Conservation (phyloP, 352 stramenopile species). For the Pythium insidiosum region DNA sequence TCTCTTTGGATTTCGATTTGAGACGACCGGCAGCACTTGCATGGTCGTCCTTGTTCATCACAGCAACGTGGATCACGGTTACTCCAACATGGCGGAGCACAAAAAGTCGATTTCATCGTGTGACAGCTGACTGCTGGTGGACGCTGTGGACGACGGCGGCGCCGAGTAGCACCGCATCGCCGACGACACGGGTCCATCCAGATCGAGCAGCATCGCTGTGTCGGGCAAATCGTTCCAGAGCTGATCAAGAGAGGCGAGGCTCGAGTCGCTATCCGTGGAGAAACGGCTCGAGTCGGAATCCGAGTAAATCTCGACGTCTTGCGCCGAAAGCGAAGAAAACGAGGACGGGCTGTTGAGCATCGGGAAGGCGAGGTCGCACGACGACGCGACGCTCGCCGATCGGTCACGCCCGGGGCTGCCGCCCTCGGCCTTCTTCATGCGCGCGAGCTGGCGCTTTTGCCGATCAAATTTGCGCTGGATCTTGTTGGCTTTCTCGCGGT, state of each 20-base stretch:
- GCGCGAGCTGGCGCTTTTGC: constrained; percentile 75
- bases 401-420: background rate
- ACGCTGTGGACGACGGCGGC: constrained; percentile 12
- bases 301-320: constrained; percentile 55
- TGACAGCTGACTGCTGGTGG: constrained; percentile 27
- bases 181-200: background rate
- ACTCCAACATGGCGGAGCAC: constrained; percentile 77
- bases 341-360: constrained; percentile 6
- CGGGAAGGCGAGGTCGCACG: constrained; percentile 14
- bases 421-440: constrained; percentile 29
- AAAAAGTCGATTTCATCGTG: constrained; percentile 84
- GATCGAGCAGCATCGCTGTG: constrained; percentile 13
- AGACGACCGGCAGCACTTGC: no score
- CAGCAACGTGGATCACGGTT: no score
- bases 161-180: background rate
- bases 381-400: constrained; percentile 4
- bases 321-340: constrained; percentile 21
- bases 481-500: constrained; percentile 86
- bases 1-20: no score
- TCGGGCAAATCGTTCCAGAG: constrained; percentile 49
- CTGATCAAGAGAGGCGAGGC: constrained; percentile 28
- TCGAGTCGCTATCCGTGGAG: constrained; percentile 46
- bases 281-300: constrained; percentile 59
- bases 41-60: no score
- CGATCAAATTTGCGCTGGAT: constrained; percentile 87